phyloP scores from a whole-genome alignment of 148 eudicot genomes.

The Vaccinium corymbosum region DNA sequence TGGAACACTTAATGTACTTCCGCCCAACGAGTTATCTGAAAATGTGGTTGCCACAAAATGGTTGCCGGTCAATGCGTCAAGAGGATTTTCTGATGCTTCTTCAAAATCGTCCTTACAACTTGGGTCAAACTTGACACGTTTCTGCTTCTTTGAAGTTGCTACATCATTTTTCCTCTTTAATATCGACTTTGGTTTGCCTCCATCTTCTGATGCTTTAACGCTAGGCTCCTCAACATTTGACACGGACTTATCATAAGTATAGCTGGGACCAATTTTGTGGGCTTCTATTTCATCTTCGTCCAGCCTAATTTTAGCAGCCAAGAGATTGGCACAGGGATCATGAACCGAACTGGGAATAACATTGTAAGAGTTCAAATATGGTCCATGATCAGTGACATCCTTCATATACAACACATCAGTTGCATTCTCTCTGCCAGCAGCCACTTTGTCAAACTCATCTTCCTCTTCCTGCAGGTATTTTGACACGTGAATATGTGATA shows the following conservation, averaged over 20 bases:
- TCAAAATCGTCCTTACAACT: constrained; percentile 21
- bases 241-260: constrained; percentile 10
- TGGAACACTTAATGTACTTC: constrained; percentile 30
- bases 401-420: constrained; percentile 31
- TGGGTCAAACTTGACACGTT: constrained; percentile 56
- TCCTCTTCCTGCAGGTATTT: constrained; percentile 30
- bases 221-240: constrained; percentile 14
- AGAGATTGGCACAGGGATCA: constrained; percentile 43
- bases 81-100: constrained; percentile 9
- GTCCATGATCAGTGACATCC: constrained; percentile 27
- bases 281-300: constrained; percentile 43
- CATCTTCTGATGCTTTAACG: constrained; percentile 14
- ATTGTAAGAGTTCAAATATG: constrained; percentile 30
- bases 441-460: constrained; percentile 30
- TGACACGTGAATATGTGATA: not conserved
- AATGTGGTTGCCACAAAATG: constrained; percentile 1
- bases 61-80: not conserved
- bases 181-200: constrained; percentile 33
- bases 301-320: constrained; percentile 38
- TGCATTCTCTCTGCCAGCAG: constrained; percentile 30
- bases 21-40: constrained; percentile 11
- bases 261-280: not conserved
- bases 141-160: constrained; percentile 30
- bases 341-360: constrained; percentile 18
- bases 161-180: constrained; percentile 42